Evolutionary conservation across 1,284 basidiomycete genomes (phyloP).

Genomic region (Rhodotorula mucilaginosa): DNA sequence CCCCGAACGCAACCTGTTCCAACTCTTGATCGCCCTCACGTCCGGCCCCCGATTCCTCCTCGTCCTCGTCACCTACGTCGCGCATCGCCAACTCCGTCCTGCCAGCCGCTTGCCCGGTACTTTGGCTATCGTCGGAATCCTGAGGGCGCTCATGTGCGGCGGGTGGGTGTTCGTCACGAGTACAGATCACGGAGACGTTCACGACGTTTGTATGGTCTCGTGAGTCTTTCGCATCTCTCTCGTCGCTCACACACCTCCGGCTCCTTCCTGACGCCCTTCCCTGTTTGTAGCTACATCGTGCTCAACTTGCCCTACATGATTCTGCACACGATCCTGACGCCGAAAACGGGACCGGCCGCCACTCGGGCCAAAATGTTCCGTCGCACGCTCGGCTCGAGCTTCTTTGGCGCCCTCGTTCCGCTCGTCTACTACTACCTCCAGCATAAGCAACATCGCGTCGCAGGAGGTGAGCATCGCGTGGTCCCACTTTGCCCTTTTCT

Average conservation of each 20-base stretch:
- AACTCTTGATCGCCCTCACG: conserved; percentile 77
- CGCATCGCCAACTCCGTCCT: not conserved
- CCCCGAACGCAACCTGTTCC: conserved; percentile 82
- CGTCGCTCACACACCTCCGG: not conserved
- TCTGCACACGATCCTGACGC: conserved; percentile 62
- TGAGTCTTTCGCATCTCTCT: conserved; percentile 69
- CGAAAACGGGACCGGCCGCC: conserved; percentile 43
- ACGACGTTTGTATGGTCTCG: conserved; percentile 84
- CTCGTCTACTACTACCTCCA: conserved; percentile 80
- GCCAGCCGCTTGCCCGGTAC: conserved; percentile 40
- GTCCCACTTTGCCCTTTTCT: not conserved
- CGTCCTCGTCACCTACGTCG: conserved; percentile 63
- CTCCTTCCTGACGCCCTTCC: no score
- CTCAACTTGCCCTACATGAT: conserved; percentile 69
- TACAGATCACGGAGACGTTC: conserved; percentile 70
- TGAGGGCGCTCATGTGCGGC: conserved; percentile 78
- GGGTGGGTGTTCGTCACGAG: conserved; percentile 89
- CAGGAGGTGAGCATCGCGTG: conserved; percentile 61
- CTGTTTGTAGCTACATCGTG: conserved; percentile 43
- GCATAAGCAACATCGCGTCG: conserved; percentile 73
- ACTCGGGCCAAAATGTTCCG: conserved; percentile 53
- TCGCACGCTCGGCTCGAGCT: conserved; percentile 54
- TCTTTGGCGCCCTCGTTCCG: conserved; percentile 68
- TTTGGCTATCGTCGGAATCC: conserved; percentile 64
- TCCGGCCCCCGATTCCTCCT: conserved; percentile 69